Conservation (phyloP, 768 basidiomycete genomes). For the Kwoniella bestiolae region DNA sequence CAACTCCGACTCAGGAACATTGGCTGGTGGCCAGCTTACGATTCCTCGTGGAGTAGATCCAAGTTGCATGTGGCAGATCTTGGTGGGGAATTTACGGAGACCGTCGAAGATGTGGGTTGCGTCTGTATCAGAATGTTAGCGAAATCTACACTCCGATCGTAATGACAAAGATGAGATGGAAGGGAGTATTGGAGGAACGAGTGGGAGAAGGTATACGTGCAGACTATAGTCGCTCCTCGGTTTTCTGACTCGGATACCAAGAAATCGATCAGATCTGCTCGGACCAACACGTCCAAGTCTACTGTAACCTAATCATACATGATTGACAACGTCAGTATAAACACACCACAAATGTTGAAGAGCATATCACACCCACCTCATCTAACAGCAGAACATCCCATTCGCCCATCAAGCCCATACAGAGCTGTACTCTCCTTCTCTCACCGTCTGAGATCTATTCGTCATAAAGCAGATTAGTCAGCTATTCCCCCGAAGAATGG, state of each 20-base stretch:
- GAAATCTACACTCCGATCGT: too few relatives aligned
- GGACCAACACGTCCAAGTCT: slow-evolving; percentile 93
- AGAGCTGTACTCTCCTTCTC: slow-evolving; percentile 87
- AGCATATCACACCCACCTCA: slow-evolving; percentile 65
- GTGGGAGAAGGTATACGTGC: slow-evolving; percentile 59
- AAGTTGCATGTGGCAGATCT: slow-evolving; percentile 86
- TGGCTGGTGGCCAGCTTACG: slow-evolving; percentile 69
- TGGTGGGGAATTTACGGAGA: slow-evolving; percentile 85
- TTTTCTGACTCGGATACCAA: slow-evolving; percentile 77
- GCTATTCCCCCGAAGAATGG: background rate
- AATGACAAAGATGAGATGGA: too few relatives aligned
- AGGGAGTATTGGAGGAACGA: background rate
- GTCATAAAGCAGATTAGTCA: slow-evolving; percentile 44
- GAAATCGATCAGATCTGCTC: slow-evolving; percentile 85
- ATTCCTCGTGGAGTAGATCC: slow-evolving; percentile 69
- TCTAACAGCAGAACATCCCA: slow-evolving; percentile 94
- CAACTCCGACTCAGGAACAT: slow-evolving; percentile 8
- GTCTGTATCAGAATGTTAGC: slow-evolving; percentile 62
- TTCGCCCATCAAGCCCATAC: slow-evolving; percentile 91
- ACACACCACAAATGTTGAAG: background rate
- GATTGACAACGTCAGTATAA: background rate
- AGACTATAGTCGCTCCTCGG: slow-evolving; percentile 85
- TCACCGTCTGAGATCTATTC: slow-evolving; percentile 96
- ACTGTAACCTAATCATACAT: slow-evolving; percentile 75
- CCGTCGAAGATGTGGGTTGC: slow-evolving; percentile 98